Conservation (phyloP, 495 filamentous ascomycete genomes). For the Friedmanniomyces simplex region DNA sequence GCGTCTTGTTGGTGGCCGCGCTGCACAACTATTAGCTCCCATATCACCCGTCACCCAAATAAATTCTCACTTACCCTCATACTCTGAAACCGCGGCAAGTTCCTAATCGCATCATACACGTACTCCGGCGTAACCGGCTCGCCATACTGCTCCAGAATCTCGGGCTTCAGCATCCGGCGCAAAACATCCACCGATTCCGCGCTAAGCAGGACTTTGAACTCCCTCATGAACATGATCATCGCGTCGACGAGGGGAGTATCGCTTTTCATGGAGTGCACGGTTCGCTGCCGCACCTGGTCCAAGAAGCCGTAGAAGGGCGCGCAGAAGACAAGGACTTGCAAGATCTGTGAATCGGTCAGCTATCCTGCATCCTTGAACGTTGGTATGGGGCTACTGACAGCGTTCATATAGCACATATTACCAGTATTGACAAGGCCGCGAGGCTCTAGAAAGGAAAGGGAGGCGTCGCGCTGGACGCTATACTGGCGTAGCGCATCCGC, state of each 20-base stretch:
- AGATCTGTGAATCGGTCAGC: constrained; percentile 45
- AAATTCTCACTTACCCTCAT: constrained; percentile 60
- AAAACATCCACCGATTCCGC: constrained; percentile 64
- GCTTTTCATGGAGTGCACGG: constrained; percentile 84
- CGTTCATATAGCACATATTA: constrained; percentile 99
- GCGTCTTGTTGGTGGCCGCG: constrained; percentile 97
- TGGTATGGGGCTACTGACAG: constrained; percentile 46
- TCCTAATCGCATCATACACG: constrained; percentile 84
- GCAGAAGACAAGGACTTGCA: constrained; percentile 89
- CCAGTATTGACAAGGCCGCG: constrained; percentile 91
- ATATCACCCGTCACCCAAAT: no score
- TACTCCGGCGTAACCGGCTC: constrained; percentile 89
- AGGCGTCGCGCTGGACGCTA: constrained; percentile 49
- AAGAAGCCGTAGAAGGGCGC: constrained; percentile 90
- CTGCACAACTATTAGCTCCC: constrained; percentile 28
- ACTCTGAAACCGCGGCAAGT: constrained; percentile 74
- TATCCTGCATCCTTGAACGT: not conserved
- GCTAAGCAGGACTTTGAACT: constrained; percentile 78
- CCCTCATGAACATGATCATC: constrained; percentile 94
- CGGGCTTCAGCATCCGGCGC: constrained; percentile 59
- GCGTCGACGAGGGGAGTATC: constrained; percentile 89
- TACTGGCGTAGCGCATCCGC: constrained; percentile 62
- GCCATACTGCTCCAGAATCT: constrained; percentile 81
- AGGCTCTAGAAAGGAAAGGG: constrained; percentile 81
- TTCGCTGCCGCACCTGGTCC: constrained; percentile 72